Evolutionary conservation across 345 rosid genomes (phyloP), one percentile per base, ranked within the genome.

Genomic region (Luvunga scandens): DNA sequence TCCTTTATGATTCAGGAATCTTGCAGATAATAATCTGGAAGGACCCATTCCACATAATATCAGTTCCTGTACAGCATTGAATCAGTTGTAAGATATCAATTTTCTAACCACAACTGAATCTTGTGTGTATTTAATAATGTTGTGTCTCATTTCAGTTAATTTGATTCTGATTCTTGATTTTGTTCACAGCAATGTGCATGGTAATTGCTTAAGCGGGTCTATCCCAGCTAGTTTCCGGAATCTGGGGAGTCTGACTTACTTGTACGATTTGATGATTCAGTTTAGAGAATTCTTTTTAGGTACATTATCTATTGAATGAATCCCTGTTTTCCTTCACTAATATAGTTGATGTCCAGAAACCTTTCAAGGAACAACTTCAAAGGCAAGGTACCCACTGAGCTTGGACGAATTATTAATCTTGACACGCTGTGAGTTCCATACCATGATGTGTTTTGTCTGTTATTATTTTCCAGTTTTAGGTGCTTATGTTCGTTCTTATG

Each of bases 1-100:
- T 39, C 56, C 0, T 65, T n/a, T 12, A 6, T 79, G 63, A 67
- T 14, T 21, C 76, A 96, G 99, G 87, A 96, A 97, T 86, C 97
- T 97, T 79, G 98, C 97, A 14, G 91, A 90, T 83, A 97, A 97
- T 78, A 68, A 79, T 42, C 88, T 97, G 66, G 91, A 86, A 74
- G 99, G 99, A 62, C 92, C 97, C 2, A 93, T 97, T 85, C 98
- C 99, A 2, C 83, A 83, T 19, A 85, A 91, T 81, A 87, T 97
- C 56, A 91, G 99, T 82, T 90, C 84, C 6, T 97, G 99, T 86
- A 89, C 89, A 13, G 98, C 99, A 25, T 75, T 97, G 78, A 97
- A 97, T 83, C 97, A 91, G 69, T 88, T 97, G 99, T 97, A 89
- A 59, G 94, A 65, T 80, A 61, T 39, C 7, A 69, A 50, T 2